Percentiles rank a stretch among this genome's conserved stretches.
phyloP scores from a whole-genome alignment of 1,284 basidiomycete species.

The Leccinum huronense region DNA sequence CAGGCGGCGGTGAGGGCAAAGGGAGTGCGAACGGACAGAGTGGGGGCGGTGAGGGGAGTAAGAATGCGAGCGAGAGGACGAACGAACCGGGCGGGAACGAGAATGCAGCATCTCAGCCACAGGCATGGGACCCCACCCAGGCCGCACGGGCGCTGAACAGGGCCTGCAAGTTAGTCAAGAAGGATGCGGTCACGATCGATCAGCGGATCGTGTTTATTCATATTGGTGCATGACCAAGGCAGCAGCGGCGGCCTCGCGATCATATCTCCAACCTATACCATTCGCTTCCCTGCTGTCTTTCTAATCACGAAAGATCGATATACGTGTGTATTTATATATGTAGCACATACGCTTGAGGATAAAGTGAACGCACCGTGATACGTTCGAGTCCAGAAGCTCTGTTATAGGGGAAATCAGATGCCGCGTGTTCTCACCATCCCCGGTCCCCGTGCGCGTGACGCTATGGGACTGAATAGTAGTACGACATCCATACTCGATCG shows the following conservation, averaged over 20 bases:
- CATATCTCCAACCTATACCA: not conserved
- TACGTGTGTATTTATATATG: no score
- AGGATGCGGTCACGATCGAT: constrained; percentile 24
- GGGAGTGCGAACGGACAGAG: not conserved
- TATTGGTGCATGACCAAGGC: constrained; percentile 19
- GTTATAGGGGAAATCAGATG: no score
- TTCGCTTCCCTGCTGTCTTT: not conserved
- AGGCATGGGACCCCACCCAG: constrained; percentile 16
- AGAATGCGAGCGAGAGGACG: not conserved
- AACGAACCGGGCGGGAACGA: not conserved
- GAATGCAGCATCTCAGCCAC: not conserved
- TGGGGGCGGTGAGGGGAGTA: not conserved
- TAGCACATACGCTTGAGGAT: no score
- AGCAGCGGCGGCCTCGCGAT: not conserved
- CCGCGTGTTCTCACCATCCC: not conserved
- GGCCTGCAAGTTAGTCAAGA: constrained; percentile 27
- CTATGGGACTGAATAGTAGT: not conserved
- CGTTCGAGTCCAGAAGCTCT: no score
- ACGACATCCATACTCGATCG: not conserved
- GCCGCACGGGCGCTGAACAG: constrained; percentile 28
- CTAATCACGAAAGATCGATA: no score
- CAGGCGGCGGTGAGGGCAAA: not conserved
- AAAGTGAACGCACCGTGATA: no score
- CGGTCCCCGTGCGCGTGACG: no score
- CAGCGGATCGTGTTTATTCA: constrained; percentile 33